Conservation (phyloP, 257 asterid genomes). For the Fraxinus quadrangulata region DNA sequence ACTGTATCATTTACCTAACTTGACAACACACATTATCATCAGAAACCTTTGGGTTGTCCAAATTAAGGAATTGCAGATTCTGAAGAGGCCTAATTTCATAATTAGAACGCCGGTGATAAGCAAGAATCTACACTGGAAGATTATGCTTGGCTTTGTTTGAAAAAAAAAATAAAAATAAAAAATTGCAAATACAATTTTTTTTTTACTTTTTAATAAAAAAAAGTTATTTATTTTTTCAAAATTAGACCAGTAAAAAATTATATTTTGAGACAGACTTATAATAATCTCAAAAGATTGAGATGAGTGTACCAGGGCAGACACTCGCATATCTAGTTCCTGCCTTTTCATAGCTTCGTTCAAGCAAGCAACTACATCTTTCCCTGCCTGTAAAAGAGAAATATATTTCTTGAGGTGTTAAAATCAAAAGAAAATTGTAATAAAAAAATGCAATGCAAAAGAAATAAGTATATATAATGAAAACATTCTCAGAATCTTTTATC, state of each 20-base stretch:
- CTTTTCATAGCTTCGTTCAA: constrained; percentile 76
- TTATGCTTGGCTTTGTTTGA: background rate
- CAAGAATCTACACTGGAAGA: background rate
- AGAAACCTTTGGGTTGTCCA: background rate
- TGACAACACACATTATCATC: constrained; percentile 23
- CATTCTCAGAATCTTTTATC: background rate
- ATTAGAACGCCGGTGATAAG: background rate
- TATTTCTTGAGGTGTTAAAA: background rate
- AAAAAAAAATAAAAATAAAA: no score
- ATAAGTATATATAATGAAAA: background rate
- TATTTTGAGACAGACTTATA: background rate
- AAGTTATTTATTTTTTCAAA: background rate
- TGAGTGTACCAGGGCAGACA: constrained; percentile 67
- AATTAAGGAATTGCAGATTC: constrained; percentile 2
- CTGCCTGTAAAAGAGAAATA: constrained; percentile 50
- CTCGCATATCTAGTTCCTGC: constrained; percentile 62
- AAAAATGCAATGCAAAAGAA: background rate
- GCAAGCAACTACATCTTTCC: constrained; percentile 76
- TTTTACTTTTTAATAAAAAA: background rate
- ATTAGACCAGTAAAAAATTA: no score
- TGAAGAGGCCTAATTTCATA: background rate
- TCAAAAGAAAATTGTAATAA: background rate
- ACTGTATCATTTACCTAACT: constrained; percentile 87
- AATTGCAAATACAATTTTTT: background rate
- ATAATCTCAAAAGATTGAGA: constrained; percentile 1